Conservation (phyloP, 116 monocot species). For the Dioscorea cayenensis region DNA sequence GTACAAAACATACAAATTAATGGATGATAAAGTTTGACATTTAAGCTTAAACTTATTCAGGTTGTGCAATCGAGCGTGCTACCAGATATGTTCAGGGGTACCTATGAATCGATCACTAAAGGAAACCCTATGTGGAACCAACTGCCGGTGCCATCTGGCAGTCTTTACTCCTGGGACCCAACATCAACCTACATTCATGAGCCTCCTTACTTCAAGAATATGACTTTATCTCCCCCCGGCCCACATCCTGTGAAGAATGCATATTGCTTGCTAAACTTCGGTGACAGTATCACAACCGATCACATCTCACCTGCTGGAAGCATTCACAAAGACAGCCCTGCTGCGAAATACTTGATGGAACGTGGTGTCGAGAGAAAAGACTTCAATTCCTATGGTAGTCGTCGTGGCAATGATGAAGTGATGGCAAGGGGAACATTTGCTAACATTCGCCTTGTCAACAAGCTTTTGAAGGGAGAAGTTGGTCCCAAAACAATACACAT, state of each 20-base stretch:
- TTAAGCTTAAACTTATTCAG: constrained; percentile 13
- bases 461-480: constrained; percentile 70
- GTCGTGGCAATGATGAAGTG: constrained; percentile 68
- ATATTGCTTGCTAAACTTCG: constrained; percentile 71
- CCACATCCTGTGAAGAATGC: constrained; percentile 57
- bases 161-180: constrained; percentile 58
- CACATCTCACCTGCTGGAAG: constrained; percentile 91
- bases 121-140: constrained; percentile 74
- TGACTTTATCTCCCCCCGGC: constrained; percentile 78
- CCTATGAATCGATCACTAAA: constrained; percentile 51
- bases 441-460: constrained; percentile 73
- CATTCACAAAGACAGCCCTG: constrained; percentile 73
- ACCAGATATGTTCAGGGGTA: constrained; percentile 58
- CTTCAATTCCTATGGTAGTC: constrained; percentile 82
- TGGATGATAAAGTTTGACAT: neutral
- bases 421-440: constrained; percentile 89
- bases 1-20: neutral
- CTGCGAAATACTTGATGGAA: constrained; percentile 69
- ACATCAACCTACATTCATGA: constrained; percentile 69
- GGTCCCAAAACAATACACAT: constrained; percentile 76
- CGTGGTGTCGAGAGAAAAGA: constrained; percentile 63
- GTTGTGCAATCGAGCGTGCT: constrained; percentile 52
- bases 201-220: constrained; percentile 63
- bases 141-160: constrained; percentile 35
- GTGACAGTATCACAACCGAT: constrained; percentile 77